phyloP scores from a whole-genome alignment of 148 eudicot genomes.

The Chenopodium formosanum region DNA sequence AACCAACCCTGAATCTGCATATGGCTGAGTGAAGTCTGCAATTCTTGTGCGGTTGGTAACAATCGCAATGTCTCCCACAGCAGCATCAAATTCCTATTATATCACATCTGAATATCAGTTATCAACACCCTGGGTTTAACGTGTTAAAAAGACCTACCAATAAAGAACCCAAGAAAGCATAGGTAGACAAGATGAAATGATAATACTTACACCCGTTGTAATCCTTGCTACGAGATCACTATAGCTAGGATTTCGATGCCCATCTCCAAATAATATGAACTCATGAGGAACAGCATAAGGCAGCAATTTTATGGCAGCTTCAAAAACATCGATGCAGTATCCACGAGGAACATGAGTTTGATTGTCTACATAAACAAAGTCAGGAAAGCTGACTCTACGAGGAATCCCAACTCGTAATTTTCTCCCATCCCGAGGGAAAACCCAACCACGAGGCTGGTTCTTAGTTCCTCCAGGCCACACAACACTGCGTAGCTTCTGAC shows the following conservation, averaged over 20 bases:
- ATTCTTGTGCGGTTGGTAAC: conserved; percentile 47
- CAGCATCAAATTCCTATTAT: conserved; percentile 64
- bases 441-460: conserved; percentile 48
- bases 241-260: conserved; percentile 41
- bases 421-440: conserved; percentile 39
- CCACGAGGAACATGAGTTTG: conserved; percentile 31
- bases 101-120: conserved; percentile 12
- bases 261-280: conserved; percentile 42
- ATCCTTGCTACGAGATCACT: conserved; percentile 41
- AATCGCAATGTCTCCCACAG: conserved; percentile 69
- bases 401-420: conserved; percentile 46
- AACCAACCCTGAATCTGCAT: conserved; percentile 66
- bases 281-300: conserved; percentile 47
- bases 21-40: conserved; percentile 73
- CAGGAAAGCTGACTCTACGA: conserved; percentile 39
- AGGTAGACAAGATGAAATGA: too few relatives aligned
- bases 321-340: conserved; percentile 49
- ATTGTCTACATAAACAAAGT: conserved; percentile 37
- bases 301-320: conserved; percentile 41
- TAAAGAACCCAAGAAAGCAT: too few relatives aligned
- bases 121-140: neutral
- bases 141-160: too few relatives aligned
- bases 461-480: conserved; percentile 49
- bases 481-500: conserved; percentile 37
- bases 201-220: conserved; percentile 38